A percentile compares a stretch with the other conserved stretches of the same genome.
These are phyloP conservation scores for Lachnellula cervina DNA, from an alignment of 2,329 filamentous ascomycete species.

Conservation along the genomic window DNA sequence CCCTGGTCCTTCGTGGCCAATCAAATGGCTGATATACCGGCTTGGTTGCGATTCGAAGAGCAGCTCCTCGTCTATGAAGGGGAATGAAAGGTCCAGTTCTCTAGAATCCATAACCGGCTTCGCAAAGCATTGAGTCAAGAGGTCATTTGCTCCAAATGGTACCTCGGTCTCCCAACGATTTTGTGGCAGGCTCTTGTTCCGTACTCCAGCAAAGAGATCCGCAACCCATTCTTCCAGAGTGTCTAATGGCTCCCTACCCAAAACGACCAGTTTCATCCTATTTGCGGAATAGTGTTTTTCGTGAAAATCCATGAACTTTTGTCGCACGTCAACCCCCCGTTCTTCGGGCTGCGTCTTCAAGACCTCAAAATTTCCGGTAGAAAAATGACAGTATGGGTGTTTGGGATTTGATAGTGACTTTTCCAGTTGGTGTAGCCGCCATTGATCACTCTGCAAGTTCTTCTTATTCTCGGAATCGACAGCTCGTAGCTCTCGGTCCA, in stretches of 20 bases:
- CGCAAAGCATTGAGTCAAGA: slow-evolving; percentile 62
- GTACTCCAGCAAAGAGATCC: slow-evolving; percentile 62
- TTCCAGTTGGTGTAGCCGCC: slow-evolving; percentile 66
- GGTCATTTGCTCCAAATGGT: slow-evolving; percentile 54
- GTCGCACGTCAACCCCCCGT: slow-evolving; percentile 62
- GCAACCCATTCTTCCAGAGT: slow-evolving; percentile 63
- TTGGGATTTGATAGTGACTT: slow-evolving; percentile 64
- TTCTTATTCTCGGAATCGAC: slow-evolving; percentile 80
- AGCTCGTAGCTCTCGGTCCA: slow-evolving; percentile 66
- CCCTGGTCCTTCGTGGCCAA: slow-evolving; percentile 70
- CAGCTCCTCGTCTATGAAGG: slow-evolving; percentile 64
- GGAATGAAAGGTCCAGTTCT: slow-evolving; percentile 61
- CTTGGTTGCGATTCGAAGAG: slow-evolving; percentile 64
- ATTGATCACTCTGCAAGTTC: slow-evolving; percentile 69
- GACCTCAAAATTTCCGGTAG: slow-evolving; percentile 66
- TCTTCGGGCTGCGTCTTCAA: slow-evolving; percentile 64
- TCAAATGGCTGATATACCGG: slow-evolving; percentile 66
- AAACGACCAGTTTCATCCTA: slow-evolving; percentile 66
- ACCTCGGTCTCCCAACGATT: slow-evolving; percentile 62
- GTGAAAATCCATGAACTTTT: slow-evolving; percentile 70
- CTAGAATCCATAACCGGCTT: slow-evolving; percentile 70
- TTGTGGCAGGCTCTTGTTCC: slow-evolving; percentile 61
- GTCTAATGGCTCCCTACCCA: slow-evolving; percentile 63
- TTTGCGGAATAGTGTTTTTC: slow-evolving; percentile 70
- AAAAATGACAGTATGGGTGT: slow-evolving; percentile 70